Conservation (phyloP, 306 rosid species). For the Pyrus communis region DNA sequence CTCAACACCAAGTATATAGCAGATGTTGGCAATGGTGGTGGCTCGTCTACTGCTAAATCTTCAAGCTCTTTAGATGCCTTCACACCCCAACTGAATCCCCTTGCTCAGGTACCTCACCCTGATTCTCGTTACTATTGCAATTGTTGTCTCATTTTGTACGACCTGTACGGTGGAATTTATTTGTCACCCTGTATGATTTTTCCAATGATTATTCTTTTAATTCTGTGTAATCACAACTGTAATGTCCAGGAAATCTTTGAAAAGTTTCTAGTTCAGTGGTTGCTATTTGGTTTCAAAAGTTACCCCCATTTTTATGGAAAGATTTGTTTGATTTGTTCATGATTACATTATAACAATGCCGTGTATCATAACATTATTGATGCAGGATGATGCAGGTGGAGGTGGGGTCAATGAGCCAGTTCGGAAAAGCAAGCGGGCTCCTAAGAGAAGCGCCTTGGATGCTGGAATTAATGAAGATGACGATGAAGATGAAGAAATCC, state of each 20-base stretch:
- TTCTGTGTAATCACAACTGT: neutral
- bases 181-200: neutral
- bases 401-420: slow-evolving; percentile 15
- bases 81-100: slow-evolving; percentile 1
- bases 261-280: too few relatives aligned
- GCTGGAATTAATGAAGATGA: slow-evolving; percentile 14
- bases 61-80: neutral
- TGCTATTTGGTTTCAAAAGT: neutral
- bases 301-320: neutral
- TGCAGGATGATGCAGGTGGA: slow-evolving; percentile 25
- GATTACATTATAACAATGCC: neutral
- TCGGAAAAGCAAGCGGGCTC: slow-evolving; percentile 35
- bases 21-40: slow-evolving; percentile 1
- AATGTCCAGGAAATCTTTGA: neutral
- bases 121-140: neutral
- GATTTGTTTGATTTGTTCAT: neutral
- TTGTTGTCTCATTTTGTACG: slow-evolving; percentile 4
- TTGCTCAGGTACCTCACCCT: slow-evolving; percentile 18
- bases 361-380: neutral
- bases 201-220: neutral
- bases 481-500: slow-evolving; percentile 31
- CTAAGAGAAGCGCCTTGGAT: slow-evolving; percentile 22
- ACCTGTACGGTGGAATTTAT: neutral
- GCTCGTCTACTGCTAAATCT: slow-evolving; percentile 3
- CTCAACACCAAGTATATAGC: slow-evolving; percentile 15